These are phyloP conservation scores for Meira nashicola DNA, from an alignment of 1,284 basidiomycete genomes.

Conservation along the genomic window DNA sequence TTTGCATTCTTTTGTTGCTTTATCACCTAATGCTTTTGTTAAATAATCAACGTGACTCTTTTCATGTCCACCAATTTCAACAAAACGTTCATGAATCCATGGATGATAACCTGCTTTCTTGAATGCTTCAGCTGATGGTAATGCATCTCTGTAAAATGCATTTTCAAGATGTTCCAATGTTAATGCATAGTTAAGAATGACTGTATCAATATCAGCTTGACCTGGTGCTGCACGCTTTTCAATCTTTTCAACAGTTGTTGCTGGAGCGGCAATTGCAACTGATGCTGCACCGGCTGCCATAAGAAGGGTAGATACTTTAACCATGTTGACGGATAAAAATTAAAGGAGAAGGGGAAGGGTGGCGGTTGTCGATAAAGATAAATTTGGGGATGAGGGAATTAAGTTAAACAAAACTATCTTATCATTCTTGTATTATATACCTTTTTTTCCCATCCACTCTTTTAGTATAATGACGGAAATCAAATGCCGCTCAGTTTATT, in stretches of 20 bases:
- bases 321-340: too few relatives aligned
- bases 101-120: slow-evolving; percentile 58
- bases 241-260: background rate
- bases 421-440: too few relatives aligned
- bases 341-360: too few relatives aligned
- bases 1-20: slow-evolving; percentile 60
- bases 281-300: slow-evolving; percentile 6
- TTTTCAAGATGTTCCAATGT: slow-evolving; percentile 68
- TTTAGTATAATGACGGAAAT: too few relatives aligned
- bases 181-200: slow-evolving; percentile 63
- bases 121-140: slow-evolving; percentile 58
- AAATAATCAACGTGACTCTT: slow-evolving; percentile 58
- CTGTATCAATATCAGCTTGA: slow-evolving; percentile 49
- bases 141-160: slow-evolving; percentile 59
- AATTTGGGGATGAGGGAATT: too few relatives aligned
- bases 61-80: slow-evolving; percentile 57
- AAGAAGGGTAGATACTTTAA: background rate
- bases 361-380: too few relatives aligned
- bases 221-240: slow-evolving; percentile 39
- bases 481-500: too few relatives aligned
- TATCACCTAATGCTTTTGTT: slow-evolving; percentile 59
- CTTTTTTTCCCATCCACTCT: too few relatives aligned
- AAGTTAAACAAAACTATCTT: too few relatives aligned
- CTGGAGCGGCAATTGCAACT: slow-evolving; percentile 10
- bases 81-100: slow-evolving; percentile 58